A percentile compares a stretch with the other conserved stretches of the same genome.
phyloP scores from a whole-genome alignment of 2,329 filamentous ascomycete species.

The Monilinia laxa region DNA sequence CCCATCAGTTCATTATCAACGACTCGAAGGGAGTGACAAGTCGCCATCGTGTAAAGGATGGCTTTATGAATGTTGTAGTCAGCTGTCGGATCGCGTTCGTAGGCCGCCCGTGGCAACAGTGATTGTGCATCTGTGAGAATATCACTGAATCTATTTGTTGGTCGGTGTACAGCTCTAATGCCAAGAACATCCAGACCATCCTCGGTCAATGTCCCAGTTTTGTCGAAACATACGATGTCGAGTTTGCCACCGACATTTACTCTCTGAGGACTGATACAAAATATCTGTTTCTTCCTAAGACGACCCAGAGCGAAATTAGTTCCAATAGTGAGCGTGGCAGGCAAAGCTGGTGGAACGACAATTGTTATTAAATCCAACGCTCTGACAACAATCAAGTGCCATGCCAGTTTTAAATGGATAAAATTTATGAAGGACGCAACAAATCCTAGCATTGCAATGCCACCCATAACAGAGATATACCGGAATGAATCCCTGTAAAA shows the following conservation, averaged over 20 bases:
- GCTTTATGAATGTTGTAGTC: conserved; percentile 64
- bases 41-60: conserved; percentile 91
- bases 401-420: conserved; percentile 75
- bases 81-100: conserved; percentile 58
- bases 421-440: conserved; percentile 92
- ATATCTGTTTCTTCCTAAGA: conserved; percentile 86
- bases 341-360: conserved; percentile 90
- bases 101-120: conserved; percentile 53
- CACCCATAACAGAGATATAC: conserved; percentile 95
- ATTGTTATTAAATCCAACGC: conserved; percentile 96
- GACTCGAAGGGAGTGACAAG: conserved; percentile 85
- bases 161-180: conserved; percentile 71
- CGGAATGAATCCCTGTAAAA: conserved; percentile 98
- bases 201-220: conserved; percentile 96
- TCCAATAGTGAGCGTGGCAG: conserved; percentile 92
- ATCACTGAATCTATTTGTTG: conserved; percentile 66
- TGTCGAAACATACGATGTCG: conserved; percentile 96
- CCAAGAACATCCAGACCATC: conserved; percentile 94
- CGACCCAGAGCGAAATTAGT: conserved; percentile 90
- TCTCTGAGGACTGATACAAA: conserved; percentile 95
- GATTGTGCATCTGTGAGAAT: conserved; percentile 65
- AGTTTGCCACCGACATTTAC: conserved; percentile 96
- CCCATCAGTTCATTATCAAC: conserved; percentile 88
- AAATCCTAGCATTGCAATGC: conserved; percentile 83
- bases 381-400: conserved; percentile 88